Evolutionary conservation across 805 yeast genomes (phyloP), one percentile per base, ranked within the genome.

Genomic region (Candida adriatica): DNA sequence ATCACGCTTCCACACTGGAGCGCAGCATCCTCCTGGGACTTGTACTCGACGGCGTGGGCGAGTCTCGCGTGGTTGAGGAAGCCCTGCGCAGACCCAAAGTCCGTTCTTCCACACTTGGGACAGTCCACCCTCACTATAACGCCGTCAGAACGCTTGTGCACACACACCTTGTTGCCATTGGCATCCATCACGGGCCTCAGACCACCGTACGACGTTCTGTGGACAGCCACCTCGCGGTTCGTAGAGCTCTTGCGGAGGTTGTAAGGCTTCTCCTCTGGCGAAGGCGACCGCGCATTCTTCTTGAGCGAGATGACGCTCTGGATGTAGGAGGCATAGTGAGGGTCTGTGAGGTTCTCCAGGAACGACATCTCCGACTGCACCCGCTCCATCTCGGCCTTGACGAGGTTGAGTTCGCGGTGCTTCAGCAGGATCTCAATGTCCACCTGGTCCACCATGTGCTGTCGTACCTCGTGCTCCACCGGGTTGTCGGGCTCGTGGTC

Each of bases 31-130:
- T 79, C 86, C 46, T 81, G 90, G 7, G 80, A 73, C 6, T 78
- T 68, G 41, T 70, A 81, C 35, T 77, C 84, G 34, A 69, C 72
- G n/a, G 72, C 60, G 51, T 83, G 94, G 7, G 87, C 81, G 16
- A 79, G 67, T 37, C 92, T 63, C 33, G 80, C 72, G 53, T 83
- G 94, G 51, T 81, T 83, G 22, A 81, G 65, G 43, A 83, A 80
- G 11, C 92, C 92, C 49, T 83, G 92, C 0, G 87, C 84, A 10
- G 82, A 73, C 7, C 84, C 76, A 48, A 83, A 83, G 39, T 80
- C 82, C 25, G 75, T 66, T 31, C 88, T 55, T 8, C 63, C 68
- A 55, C 94, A 83, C 30, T 66, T 70, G 2, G 76, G 72, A 51
- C 94, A 83, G 7, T 74, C 75, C 22, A 83, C 62, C 29, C 75